phyloP scores from a whole-genome alignment of 208 protist species.

The Kentomonas sorsogonicus region DNA sequence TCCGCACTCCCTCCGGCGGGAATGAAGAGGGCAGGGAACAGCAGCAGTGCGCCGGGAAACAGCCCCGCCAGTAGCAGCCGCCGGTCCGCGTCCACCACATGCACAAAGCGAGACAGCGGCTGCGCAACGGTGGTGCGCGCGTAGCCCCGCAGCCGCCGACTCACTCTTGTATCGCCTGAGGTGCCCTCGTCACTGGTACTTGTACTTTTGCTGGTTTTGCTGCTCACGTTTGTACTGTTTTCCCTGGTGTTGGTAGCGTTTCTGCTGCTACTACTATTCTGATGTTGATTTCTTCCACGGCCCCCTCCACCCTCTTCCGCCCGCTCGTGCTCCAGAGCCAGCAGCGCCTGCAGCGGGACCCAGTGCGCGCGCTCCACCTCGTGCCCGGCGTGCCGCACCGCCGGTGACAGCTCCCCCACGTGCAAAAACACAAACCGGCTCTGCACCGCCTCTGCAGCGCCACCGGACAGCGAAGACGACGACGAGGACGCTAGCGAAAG shows the following conservation, averaged over 20 bases:
- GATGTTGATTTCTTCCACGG: no score
- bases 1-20: slow-evolving; percentile 4
- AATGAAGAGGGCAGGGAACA: slow-evolving; percentile 37
- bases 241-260: no score
- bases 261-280: no score
- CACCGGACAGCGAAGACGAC: no score
- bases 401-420: slow-evolving; percentile 58
- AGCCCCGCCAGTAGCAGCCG: slow-evolving; percentile 41
- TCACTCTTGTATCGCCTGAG: no score
- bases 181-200: no score
- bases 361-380: slow-evolving; percentile 58
- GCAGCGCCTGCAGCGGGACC: slow-evolving; percentile 50
- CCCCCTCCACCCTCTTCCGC: no score
- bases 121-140: slow-evolving; percentile 35
- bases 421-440: slow-evolving; percentile 78
- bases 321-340: no score
- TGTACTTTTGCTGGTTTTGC: no score
- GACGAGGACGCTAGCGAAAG: no score
- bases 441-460: no score
- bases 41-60: slow-evolving; percentile 37
- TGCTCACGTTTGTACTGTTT: no score
- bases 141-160: slow-evolving; percentile 18
- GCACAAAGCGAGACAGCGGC: slow-evolving; percentile 42
- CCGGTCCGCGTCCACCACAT: slow-evolving; percentile 31
- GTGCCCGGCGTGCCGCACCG: slow-evolving; percentile 33